phyloP scores from a whole-genome alignment of 2,329 filamentous ascomycete genomes.

The Ascochyta rabiei region DNA sequence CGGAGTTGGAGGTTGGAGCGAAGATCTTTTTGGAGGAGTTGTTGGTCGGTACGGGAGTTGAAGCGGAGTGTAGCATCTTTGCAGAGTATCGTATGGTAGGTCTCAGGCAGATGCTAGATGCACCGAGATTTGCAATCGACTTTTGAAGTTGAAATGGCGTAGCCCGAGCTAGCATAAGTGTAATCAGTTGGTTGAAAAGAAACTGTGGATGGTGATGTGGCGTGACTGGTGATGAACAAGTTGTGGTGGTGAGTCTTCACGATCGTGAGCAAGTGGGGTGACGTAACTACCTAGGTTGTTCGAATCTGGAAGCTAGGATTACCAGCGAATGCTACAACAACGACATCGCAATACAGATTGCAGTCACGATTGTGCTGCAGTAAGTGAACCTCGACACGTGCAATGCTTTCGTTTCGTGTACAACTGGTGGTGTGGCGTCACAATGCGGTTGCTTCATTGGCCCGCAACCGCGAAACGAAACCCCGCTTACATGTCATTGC shows the following conservation, averaged over 20 bases:
- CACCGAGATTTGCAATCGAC: background rate
- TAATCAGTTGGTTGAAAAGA: background rate
- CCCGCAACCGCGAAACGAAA: background rate
- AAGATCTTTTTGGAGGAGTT: constrained; percentile 55
- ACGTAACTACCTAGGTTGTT: constrained; percentile 23
- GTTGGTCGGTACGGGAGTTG: constrained; percentile 11
- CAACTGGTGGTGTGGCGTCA: background rate
- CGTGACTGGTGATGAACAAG: constrained; percentile 16
- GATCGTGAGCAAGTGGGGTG: constrained; percentile 35
- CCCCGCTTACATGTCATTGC: constrained; percentile 9
- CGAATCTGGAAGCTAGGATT: background rate
- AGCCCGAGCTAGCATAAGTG: constrained; percentile 1
- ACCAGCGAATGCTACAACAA: background rate
- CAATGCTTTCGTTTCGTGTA: background rate
- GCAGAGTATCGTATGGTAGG: background rate
- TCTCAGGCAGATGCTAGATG: background rate
- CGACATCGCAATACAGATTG: background rate
- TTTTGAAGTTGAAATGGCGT: background rate
- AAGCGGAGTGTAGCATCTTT: constrained; percentile 34
- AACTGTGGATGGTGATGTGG: constrained; percentile 1
- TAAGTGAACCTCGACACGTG: background rate
- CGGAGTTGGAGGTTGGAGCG: constrained; percentile 63
- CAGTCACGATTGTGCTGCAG: background rate
- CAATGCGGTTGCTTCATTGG: constrained; percentile 15
- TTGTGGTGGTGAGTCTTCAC: constrained; percentile 18